Evolutionary conservation across 169 alveolate genomes (phyloP).

Genomic region (Cystoisospora suis): DNA sequence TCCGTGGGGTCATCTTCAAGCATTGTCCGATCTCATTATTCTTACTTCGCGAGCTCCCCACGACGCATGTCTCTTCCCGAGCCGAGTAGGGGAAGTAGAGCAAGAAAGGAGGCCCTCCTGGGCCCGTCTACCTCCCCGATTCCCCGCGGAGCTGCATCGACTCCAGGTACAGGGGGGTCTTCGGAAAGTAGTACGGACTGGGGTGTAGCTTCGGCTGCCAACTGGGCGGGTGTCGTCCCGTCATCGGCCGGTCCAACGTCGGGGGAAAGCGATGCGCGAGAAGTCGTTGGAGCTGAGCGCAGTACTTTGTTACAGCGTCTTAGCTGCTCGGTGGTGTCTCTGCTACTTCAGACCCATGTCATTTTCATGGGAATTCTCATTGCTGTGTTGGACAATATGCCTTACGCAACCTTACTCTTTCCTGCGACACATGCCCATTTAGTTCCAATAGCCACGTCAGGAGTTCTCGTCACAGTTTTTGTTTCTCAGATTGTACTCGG

Average conservation of each 20-base stretch:
- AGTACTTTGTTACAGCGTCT: not conserved
- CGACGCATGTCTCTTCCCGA: constrained; percentile 15
- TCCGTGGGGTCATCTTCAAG: not conserved
- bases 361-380: not conserved
- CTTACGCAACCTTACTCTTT: constrained; percentile 11
- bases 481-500: not conserved
- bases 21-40: constrained; percentile 15
- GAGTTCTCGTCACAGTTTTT: not conserved
- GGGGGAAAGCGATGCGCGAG: not conserved
- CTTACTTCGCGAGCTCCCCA: constrained; percentile 22
- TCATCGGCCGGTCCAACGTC: not conserved
- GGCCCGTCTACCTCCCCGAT: not conserved
- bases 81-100: not conserved
- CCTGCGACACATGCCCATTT: constrained; percentile 3
- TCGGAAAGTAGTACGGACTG: too few relatives aligned
- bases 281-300: not conserved
- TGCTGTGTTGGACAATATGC: constrained; percentile 38
- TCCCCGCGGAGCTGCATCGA: not conserved
- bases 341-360: not conserved
- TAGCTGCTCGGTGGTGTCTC: not conserved
- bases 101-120: not conserved
- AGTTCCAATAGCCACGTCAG: not conserved
- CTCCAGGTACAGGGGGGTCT: too few relatives aligned
- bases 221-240: not conserved
- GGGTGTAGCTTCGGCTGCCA: too few relatives aligned